Conservation (phyloP, 2,329 filamentous ascomycete species). For the Cercospora sojina region DNA sequence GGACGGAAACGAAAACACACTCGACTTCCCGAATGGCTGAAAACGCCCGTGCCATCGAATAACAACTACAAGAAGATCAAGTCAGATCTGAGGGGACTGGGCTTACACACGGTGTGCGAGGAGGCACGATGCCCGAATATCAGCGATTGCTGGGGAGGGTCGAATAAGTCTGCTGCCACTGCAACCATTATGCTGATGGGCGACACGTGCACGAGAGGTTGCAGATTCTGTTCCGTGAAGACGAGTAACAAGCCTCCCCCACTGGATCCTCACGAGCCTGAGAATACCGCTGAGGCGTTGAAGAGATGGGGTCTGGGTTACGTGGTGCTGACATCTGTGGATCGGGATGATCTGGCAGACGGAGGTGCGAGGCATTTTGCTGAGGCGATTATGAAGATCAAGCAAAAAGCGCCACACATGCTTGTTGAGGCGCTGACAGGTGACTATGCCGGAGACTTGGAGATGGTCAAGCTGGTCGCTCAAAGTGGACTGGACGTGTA, state of each 20-base stretch:
- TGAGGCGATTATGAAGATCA: constrained; percentile 91
- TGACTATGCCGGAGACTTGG: constrained; percentile 80
- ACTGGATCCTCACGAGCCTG: constrained; percentile 91
- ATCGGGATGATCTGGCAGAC: constrained; percentile 87
- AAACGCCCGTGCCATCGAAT: constrained; percentile 85
- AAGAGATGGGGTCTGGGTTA: constrained; percentile 92
- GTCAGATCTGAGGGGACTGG: constrained; percentile 82
- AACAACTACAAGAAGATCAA: constrained; percentile 94
- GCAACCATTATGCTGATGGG: constrained; percentile 99
- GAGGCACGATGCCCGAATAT: constrained; percentile 98
- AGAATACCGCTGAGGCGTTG: constrained; percentile 92
- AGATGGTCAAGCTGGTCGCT: constrained; percentile 83
- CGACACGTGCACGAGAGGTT: constrained; percentile 94
- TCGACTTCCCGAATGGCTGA: constrained; percentile 88
- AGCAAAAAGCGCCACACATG: constrained; percentile 67
- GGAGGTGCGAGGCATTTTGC: constrained; percentile 88
- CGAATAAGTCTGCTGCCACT: constrained; percentile 82
- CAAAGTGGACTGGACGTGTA: constrained; percentile 90
- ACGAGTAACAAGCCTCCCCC: constrained; percentile 74
- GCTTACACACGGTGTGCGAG: constrained; percentile 94
- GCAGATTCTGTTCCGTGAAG: constrained; percentile 96
- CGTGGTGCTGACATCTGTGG: constrained; percentile 89
- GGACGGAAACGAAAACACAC: constrained; percentile 66
- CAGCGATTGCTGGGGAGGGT: constrained; percentile 94
- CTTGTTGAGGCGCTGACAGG: constrained; percentile 83